A percentile compares a stretch with the other conserved stretches of the same genome.
phyloP scores from a whole-genome alignment of 176 grass and related monocot species.

The Eremochloa ophiuroides region DNA sequence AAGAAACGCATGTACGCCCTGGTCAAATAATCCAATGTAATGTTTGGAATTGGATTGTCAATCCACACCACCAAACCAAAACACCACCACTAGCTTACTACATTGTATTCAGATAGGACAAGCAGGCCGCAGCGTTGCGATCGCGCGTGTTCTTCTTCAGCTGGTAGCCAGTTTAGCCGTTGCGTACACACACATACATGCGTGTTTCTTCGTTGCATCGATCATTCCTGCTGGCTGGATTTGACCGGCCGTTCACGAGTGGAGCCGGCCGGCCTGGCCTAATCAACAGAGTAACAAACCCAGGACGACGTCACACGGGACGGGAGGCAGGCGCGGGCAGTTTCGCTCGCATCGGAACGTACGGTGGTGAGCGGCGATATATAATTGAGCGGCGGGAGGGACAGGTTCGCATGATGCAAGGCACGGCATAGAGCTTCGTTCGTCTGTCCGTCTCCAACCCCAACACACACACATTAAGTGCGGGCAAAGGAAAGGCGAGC shows the following conservation, averaged over 20 bases:
- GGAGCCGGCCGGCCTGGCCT: too few species aligned
- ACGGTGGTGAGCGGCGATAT: not conserved
- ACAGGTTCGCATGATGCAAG: not conserved
- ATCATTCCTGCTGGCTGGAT: too few species aligned
- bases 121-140: not conserved
- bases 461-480: constrained; percentile 21
- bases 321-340: not conserved
- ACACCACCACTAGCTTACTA: too few species aligned
- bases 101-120: not conserved
- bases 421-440: not conserved
- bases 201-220: not conserved
- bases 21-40: too few species aligned
- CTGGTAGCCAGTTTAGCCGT: not conserved
- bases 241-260: too few species aligned
- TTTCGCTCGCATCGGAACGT: not conserved
- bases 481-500: constrained; percentile 28
- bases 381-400: not conserved
- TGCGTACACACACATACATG: not conserved
- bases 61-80: too few species aligned
- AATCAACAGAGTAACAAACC: too few species aligned
- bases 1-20: not conserved
- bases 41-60: too few species aligned
- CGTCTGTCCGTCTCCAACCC: constrained; percentile 12
- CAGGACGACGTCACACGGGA: not conserved
- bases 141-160: not conserved